A percentile compares a stretch with the other conserved stretches of the same genome.
Evolutionary conservation across 345 rosid genomes (phyloP).

Genomic region (Heritiera littoralis): DNA sequence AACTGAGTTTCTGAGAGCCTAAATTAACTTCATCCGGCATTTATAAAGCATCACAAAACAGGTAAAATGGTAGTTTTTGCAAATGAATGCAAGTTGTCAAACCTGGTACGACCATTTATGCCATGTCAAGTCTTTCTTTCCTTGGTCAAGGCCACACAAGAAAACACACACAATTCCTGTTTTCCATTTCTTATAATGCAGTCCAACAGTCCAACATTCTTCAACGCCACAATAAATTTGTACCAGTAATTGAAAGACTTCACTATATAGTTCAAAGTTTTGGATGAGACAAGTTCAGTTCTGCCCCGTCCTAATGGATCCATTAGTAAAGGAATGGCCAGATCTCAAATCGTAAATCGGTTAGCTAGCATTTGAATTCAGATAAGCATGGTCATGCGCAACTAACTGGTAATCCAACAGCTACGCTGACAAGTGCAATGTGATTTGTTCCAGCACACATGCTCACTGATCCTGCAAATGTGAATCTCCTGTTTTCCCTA

Average conservation of each 20-base stretch:
- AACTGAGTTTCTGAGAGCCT: neutral
- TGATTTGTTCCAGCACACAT: conserved; percentile 68
- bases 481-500: conserved; percentile 56
- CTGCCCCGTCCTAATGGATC: neutral
- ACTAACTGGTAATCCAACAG: conserved; percentile 83
- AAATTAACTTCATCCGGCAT: neutral
- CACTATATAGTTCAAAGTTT: no score
- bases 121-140: conserved; percentile 69
- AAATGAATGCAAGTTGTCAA: neutral
- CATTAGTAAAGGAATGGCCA: neutral
- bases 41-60: neutral
- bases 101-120: conserved; percentile 94
- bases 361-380: neutral
- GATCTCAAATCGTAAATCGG: conserved; percentile 1
- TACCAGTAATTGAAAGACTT: conserved; percentile 13
- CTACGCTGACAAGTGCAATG: conserved; percentile 76
- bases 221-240: no score
- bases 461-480: conserved; percentile 56
- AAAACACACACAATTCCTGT: conserved; percentile 49
- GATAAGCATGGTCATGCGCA: conserved; percentile 5
- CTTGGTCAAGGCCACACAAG: conserved; percentile 64
- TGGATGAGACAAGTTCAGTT: neutral
- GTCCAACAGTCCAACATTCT: no score
- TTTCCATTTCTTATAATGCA: no score
- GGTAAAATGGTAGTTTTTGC: conserved; percentile 2